A percentile compares a stretch with the other conserved stretches of the same genome.
Conservation (phyloP, 805 yeast species). For the Isabelozyma rhagii region DNA sequence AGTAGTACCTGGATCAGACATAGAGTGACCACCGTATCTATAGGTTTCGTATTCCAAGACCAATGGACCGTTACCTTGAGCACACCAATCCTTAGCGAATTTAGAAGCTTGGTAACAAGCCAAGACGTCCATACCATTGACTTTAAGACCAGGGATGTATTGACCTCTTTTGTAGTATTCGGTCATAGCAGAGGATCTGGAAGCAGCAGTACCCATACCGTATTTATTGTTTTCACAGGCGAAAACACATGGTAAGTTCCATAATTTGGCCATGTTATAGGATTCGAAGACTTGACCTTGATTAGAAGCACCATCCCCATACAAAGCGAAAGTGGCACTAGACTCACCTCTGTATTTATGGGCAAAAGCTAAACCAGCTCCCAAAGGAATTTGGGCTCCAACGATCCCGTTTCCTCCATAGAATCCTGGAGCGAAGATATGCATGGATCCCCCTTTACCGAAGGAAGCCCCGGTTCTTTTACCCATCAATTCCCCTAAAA, state of each 20-base stretch:
- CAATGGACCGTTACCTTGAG: constrained; percentile 91
- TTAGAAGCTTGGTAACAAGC: constrained; percentile 95
- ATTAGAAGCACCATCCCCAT: constrained; percentile 99
- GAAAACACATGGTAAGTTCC: constrained; percentile 93
- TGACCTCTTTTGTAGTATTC: constrained; percentile 99
- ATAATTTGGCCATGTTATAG: constrained; percentile 97
- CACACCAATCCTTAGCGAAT: constrained; percentile 95
- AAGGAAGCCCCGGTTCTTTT: constrained; percentile 89
- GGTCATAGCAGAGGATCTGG: constrained; percentile 94
- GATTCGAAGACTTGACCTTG: constrained; percentile 99
- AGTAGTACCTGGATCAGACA: constrained; percentile 99
- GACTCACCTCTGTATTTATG: constrained; percentile 85
- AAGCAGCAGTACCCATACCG: constrained; percentile 99
- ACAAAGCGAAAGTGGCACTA: constrained; percentile 80
- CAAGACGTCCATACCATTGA: constrained; percentile 97
- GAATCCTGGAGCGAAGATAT: constrained; percentile 92
- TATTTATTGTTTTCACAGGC: constrained; percentile 99
- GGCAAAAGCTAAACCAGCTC: constrained; percentile 98
- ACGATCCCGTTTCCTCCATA: constrained; percentile 99
- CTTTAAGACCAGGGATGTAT: constrained; percentile 97
- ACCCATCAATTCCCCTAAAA: constrained; percentile 96
- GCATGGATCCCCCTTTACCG: constrained; percentile 99
- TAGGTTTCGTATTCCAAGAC: constrained; percentile 97
- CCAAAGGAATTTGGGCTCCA: constrained; percentile 98
- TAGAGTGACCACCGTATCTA: constrained; percentile 99